phyloP scores from a whole-genome alignment of 768 basidiomycete genomes.

The Mycena filopes region DNA sequence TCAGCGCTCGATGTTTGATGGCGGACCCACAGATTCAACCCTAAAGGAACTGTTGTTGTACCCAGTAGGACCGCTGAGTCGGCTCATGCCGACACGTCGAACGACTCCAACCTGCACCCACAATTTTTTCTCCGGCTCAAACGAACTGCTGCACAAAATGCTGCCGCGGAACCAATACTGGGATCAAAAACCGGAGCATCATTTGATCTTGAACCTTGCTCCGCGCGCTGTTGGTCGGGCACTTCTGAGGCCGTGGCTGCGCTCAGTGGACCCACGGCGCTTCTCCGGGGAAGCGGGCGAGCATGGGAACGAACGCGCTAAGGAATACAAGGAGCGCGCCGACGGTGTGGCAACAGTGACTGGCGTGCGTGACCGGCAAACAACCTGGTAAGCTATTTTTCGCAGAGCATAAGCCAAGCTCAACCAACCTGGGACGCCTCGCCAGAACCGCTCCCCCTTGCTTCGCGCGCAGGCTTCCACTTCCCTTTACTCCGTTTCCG shows the following conservation, averaged over 20 bases:
- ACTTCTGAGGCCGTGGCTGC: background rate
- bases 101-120: no score
- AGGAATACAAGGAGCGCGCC: constrained; percentile 13
- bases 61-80: no score
- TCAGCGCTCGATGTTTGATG: no score
- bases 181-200: background rate
- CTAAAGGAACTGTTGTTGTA: no score
- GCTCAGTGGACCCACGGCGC: constrained; percentile 17
- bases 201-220: background rate
- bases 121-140: no score
- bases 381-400: constrained; percentile 21
- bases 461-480: constrained; percentile 1
- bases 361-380: constrained; percentile 23
- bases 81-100: no score
- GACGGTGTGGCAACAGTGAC: constrained; percentile 14
- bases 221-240: no score
- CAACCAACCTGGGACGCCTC: constrained; percentile 11
- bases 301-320: constrained; percentile 21
- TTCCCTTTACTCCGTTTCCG: constrained; percentile 23
- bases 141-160: no score
- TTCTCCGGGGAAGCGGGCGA: constrained; percentile 5
- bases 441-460: constrained; percentile 14
- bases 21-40: no score
- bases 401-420: constrained; percentile 6
- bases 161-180: background rate